Evolutionary conservation across 148 eudicot species (phyloP), one percentile per base, ranked within the genome.

Genomic region (Beta vulgaris): DNA sequence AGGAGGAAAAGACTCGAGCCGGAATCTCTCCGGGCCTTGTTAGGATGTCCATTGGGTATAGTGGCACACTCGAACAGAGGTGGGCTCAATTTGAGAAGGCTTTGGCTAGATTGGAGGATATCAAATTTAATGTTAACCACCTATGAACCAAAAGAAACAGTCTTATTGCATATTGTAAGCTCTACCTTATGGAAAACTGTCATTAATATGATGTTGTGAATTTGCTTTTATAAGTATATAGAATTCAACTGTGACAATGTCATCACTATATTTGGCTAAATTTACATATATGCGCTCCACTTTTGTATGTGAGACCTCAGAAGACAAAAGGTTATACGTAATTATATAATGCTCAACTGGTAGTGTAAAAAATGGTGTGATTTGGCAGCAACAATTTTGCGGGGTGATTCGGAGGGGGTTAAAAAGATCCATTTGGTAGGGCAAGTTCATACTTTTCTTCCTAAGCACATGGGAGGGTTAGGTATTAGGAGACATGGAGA

Each of bases 61-160:
- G 46, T 42, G 97, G 97, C 39, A 92, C 99, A 0, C 32, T 95
- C 79, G 99, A 95, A 77, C 97, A 95, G 86, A 85, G 87, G 44
- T 92, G 97, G 99, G 61, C 79, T 61, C 97, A 95, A 81, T 87
- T 92, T 58, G 91, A 90, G 79, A 92, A 86, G 83, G 97, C 93
- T 5, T 68, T 95, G 10, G 21, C 83, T 16, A 85, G 79, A 46
- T 75, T 93, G 80, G 86, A 85, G 26, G 88, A 84, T 63, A 75
- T 74, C 1, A 78, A 64, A 34, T 74, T 77, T 23, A 36, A 49
- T 77, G 54, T 67, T 48, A 72, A 31, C 48, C 43, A 68, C 21
- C 51, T 42, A 67, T 67, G 71, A 64, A 26, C 36, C 19, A 14
- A 28, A 25, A 23, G 48, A 5, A 6, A 1, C 42, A 10, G 48